Percentiles rank a stretch among this genome's conserved stretches.
Conservation (phyloP, 2,329 filamentous ascomycete genomes). For the Penicillium capsulatum region DNA sequence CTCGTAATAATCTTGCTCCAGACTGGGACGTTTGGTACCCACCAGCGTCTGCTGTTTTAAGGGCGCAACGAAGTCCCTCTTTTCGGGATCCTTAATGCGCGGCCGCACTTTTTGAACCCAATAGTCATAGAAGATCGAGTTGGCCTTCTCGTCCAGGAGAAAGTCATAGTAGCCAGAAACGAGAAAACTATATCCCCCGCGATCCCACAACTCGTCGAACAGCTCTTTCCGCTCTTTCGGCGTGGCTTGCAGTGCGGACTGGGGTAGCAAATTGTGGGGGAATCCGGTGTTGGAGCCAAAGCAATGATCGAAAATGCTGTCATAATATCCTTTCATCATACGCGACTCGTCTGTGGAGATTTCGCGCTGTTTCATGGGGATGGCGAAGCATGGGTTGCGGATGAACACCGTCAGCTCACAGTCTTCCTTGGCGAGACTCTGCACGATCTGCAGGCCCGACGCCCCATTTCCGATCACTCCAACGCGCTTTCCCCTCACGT, state of each 20-base stretch:
- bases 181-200: conserved; percentile 54
- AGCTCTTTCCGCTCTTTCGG: conserved; percentile 48
- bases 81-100: conserved; percentile 13
- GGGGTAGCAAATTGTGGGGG: conserved; percentile 10
- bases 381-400: conserved; percentile 17
- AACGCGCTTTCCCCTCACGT: conserved; percentile 20
- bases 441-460: conserved; percentile 18
- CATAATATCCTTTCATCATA: too few relatives aligned
- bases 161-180: conserved; percentile 47
- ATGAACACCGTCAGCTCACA: conserved; percentile 14
- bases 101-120: conserved; percentile 50
- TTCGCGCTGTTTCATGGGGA: too few relatives aligned
- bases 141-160: conserved; percentile 42
- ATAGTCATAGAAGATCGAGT: conserved; percentile 52
- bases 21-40: conserved; percentile 14
- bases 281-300: too few relatives aligned
- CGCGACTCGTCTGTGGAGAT: too few relatives aligned
- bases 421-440: conserved; percentile 9
- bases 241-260: conserved; percentile 49
- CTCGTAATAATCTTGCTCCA: conserved; percentile 31
- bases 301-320: too few relatives aligned
- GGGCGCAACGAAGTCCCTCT: conserved; percentile 17
- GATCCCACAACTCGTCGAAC: conserved; percentile 49
- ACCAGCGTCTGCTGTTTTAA: conserved; percentile 31
- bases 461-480: conserved; percentile 18